Base-by-base conservation (phyloP, 2,329 filamentous ascomycete genomes). In the Claviceps purpurea region DNA sequence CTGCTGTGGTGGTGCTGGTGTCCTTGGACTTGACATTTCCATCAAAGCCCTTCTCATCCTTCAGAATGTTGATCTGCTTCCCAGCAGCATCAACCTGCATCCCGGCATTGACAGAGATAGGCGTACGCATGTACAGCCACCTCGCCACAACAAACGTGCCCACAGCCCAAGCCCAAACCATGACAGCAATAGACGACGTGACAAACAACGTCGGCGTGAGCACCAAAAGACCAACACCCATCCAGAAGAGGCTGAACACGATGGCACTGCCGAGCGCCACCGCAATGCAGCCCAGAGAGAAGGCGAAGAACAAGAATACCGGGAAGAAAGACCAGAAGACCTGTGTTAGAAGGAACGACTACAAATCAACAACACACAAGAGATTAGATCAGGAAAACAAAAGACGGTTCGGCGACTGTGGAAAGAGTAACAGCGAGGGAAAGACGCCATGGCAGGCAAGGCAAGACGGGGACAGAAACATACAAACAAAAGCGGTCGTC, bases 401-500 rank as follows among this genome's bases (percentile, higher is more conserved):
- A 16, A 18, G 39, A 3, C 16, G 4, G 16, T 30, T 42, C 2
- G 2, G 38, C 11, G 24, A 22, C 6, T 5, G n/a, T 20, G 26
- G 3, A 37, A 5, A 11, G 18, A 4, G 16, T 2, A 37, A 4
- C 22, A 50, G 45, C 38, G 26, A 16, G 13, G 34, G 26, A 8
- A 30, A 30, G 30, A 34, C 10, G 30, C 3, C 26, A 30, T 10
- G 26, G 26, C 11, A 30, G 26, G 6, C 26, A 30, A 30, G 26
- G 10, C 24, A 11, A 11, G 10, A 30, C 10, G 8, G 3, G 30
- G 6, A 7, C 24, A 4, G 10, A 11, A 11, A 65, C 82, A 22
- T 72, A 88, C 85, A 52, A 85, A 81, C 44, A 89, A 70, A 56
- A 88, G 70, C 2, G 88, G 88, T 52, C 84, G 82, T 48, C 75